Evolutionary conservation across 2,329 filamentous ascomycete species (phyloP).

Genomic region (Aspergillus chevalieri): DNA sequence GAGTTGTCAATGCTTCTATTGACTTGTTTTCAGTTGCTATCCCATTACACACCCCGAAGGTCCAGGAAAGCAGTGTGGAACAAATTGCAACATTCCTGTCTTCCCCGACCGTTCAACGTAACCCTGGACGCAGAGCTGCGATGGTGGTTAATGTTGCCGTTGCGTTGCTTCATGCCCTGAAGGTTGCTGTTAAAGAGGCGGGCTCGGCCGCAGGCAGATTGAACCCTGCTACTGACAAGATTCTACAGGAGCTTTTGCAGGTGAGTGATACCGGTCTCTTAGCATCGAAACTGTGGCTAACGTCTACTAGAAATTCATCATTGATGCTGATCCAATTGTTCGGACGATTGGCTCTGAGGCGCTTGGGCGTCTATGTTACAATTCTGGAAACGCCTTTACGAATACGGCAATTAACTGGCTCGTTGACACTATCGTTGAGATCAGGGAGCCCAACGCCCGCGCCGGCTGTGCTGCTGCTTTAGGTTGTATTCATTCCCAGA

Average conservation of each 20-base stretch:
- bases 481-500: slow-evolving; percentile 87
- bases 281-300: slow-evolving; percentile 1
- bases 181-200: slow-evolving; percentile 78
- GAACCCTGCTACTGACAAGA: slow-evolving; percentile 69
- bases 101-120: slow-evolving; percentile 70
- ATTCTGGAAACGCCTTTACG: slow-evolving; percentile 81
- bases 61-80: slow-evolving; percentile 93
- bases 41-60: slow-evolving; percentile 78
- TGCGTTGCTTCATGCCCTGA: slow-evolving; percentile 71
- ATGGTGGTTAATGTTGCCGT: slow-evolving; percentile 85
- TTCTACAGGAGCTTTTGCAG: slow-evolving; percentile 64
- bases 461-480: slow-evolving; percentile 92
- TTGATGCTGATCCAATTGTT: slow-evolving; percentile 78
- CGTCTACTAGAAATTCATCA: slow-evolving; percentile 56
- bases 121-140: slow-evolving; percentile 80
- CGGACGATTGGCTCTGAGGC: slow-evolving; percentile 80
- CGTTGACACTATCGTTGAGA: slow-evolving; percentile 88
- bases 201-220: slow-evolving; percentile 66
- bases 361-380: slow-evolving; percentile 75
- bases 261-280: slow-evolving; percentile 45
- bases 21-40: slow-evolving; percentile 88
- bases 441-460: slow-evolving; percentile 85
- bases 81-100: slow-evolving; percentile 88
- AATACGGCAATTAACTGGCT: slow-evolving; percentile 84
- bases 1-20: slow-evolving; percentile 91